Conservation (phyloP, 2,329 filamentous ascomycete species). For the Fusarium veterinarium region DNA sequence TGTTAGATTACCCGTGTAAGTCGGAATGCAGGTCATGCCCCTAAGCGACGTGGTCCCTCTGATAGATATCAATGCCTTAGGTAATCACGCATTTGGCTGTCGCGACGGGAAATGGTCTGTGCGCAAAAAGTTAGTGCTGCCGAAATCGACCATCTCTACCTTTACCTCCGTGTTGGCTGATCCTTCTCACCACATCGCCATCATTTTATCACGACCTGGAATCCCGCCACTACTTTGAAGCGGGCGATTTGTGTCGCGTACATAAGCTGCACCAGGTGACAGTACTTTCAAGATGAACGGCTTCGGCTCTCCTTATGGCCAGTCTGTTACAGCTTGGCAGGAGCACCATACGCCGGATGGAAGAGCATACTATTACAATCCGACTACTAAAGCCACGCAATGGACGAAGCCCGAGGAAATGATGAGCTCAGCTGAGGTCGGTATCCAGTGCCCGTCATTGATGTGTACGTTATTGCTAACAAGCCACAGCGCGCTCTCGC, state of each 20-base stretch:
- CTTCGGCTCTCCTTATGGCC: slow-evolving; percentile 59
- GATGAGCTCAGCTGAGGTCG: slow-evolving; percentile 84
- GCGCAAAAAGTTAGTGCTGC: slow-evolving; percentile 41
- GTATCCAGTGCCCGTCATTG: slow-evolving; percentile 17
- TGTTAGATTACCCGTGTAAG: slow-evolving; percentile 37
- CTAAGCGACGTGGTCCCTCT: slow-evolving; percentile 40
- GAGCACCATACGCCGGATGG: slow-evolving; percentile 85
- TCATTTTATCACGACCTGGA: not conserved
- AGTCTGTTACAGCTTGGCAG: slow-evolving; percentile 75
- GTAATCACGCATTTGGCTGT: slow-evolving; percentile 9
- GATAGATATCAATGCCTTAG: slow-evolving; percentile 3
- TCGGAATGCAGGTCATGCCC: slow-evolving; percentile 35
- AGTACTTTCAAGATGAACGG: slow-evolving; percentile 66
- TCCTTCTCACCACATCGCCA: slow-evolving; percentile 16
- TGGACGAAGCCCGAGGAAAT: slow-evolving; percentile 95
- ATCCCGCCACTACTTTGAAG: not conserved
- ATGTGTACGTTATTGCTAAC: slow-evolving; percentile 19
- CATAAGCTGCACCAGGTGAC: not conserved
- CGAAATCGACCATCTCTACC: slow-evolving; percentile 18
- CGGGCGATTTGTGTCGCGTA: slow-evolving; percentile 15
- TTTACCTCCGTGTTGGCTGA: slow-evolving; percentile 21
- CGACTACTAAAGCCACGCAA: slow-evolving; percentile 85
- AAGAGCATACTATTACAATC: slow-evolving; percentile 91
- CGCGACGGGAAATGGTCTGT: slow-evolving; percentile 33
- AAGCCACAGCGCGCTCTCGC: slow-evolving; percentile 73